Evolutionary conservation across 768 basidiomycete species (phyloP).

Genomic region (Naganishia randhawae): DNA sequence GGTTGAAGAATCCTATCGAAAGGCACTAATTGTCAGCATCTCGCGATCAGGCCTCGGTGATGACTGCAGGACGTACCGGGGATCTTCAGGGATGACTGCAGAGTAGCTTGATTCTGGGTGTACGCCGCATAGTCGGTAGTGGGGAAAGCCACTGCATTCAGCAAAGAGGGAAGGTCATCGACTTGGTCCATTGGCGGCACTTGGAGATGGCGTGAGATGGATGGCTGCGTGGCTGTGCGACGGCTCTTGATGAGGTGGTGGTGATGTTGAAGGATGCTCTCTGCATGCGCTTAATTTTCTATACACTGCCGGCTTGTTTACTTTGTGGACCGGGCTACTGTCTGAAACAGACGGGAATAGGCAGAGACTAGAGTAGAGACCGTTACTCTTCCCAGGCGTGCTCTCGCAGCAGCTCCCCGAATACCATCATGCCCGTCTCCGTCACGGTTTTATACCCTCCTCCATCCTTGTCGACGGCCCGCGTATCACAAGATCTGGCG

Average conservation of each 20-base stretch:
- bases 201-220: no score
- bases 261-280: background rate
- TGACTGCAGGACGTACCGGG: slow-evolving; percentile 6
- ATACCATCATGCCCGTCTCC: slow-evolving; percentile 2
- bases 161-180: slow-evolving; percentile 11
- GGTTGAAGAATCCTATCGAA: slow-evolving; percentile 39
- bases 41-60: background rate
- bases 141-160: slow-evolving; percentile 5
- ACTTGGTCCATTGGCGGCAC: slow-evolving; percentile 25
- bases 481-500: background rate
- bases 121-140: slow-evolving; percentile 22
- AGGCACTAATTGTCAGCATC: background rate
- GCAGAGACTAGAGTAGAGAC: background rate
- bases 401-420: background rate
- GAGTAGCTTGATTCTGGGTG: slow-evolving; percentile 23
- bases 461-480: slow-evolving; percentile 6
- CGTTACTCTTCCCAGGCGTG: no score
- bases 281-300: background rate
- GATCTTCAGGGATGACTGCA: slow-evolving; percentile 24
- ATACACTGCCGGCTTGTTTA: background rate
- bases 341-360: background rate
- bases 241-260: background rate
- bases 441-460: slow-evolving; percentile 15
- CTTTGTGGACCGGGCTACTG: slow-evolving; percentile 9
- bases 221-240: no score